Base-by-base conservation (phyloP, 306 rosid species). In the Clitoria ternatea region DNA sequence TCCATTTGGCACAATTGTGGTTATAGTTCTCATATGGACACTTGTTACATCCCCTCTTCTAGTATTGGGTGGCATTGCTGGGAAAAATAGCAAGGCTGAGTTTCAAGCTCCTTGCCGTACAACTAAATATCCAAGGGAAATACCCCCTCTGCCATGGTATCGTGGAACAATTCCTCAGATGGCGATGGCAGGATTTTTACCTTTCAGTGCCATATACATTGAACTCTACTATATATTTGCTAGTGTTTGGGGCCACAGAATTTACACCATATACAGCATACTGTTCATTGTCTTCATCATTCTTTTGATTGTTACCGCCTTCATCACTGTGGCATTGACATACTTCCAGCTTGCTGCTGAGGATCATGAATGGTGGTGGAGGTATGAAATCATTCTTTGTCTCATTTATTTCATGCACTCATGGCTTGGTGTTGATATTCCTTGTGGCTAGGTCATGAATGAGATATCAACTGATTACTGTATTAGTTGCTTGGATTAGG, bases 271-370 rank as follows among this genome's bases (percentile, higher is more conserved):
- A 55, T 85, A 81, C 70, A 84, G 83, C 45, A 84, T 80, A 57
- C 19, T 83, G 60, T 80, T 80, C 76, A 78, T 84, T 70, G 88
- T 81, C 55, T 84, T 81, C 68, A 79, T 82, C 68, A 79, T 85
- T 76, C 84, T 84, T 60, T 66, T 81, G 81, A 81, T 85, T 72
- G 89, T 85, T 37, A 85, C 89, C 50, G 84, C 89, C 72, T 76
- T 73, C 62, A 77, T 80, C 45, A 84, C 83, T 18, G 83, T 84
- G 72, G 88, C 88, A 6, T 64, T 85, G 84, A 85, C 89, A 22
- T 85, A 85, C 82, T 85, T 85, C 80, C 89, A 79, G 61, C 89
- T 85, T 60, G 88, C 85, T 30, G 88, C 83, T 66, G 85, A 84
- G 76, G 85, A 84, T 36, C 76, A 84, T 29, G 88, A 80, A 60